These are phyloP conservation scores for Euphorbia peplus DNA, from an alignment of 345 rosid genomes.

Conservation along the genomic window DNA sequence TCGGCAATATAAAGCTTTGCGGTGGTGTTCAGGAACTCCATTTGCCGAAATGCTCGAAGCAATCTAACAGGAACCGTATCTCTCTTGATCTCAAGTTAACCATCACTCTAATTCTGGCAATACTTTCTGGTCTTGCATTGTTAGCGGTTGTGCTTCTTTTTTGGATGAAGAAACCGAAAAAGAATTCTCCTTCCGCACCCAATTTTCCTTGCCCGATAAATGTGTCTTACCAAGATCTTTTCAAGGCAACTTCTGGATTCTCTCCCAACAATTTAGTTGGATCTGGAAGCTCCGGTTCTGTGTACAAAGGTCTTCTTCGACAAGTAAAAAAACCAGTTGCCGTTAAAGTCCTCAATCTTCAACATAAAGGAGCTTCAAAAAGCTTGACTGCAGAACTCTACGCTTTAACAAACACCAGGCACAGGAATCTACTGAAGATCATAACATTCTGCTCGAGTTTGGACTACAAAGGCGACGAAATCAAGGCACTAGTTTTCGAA, in stretches of 20 bases:
- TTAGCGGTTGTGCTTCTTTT: background rate
- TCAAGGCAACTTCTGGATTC: background rate
- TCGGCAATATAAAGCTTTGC: background rate
- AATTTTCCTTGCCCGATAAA: background rate
- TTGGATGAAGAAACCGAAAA: background rate
- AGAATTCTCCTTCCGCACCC: background rate
- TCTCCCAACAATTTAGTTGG: background rate
- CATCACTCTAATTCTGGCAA: background rate
- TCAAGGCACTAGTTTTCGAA: no score
- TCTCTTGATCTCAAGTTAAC: conserved; percentile 4
- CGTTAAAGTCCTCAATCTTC: background rate
- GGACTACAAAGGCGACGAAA: no score
- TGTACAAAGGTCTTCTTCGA: background rate
- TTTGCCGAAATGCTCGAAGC: conserved; percentile 7
- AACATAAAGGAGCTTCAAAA: background rate
- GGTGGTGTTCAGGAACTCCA: conserved; percentile 9
- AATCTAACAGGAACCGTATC: background rate
- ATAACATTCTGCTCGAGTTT: no score
- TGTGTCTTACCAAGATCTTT: background rate
- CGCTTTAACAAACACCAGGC: no score
- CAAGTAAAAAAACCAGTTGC: background rate
- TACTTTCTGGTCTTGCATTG: background rate
- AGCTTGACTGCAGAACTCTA: background rate
- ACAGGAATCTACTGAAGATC: no score
- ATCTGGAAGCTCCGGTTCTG: background rate